These are phyloP conservation scores for Backusella macrospora DNA, from an alignment of 192 early-diverging fungal genomes.

Conservation along the genomic window DNA sequence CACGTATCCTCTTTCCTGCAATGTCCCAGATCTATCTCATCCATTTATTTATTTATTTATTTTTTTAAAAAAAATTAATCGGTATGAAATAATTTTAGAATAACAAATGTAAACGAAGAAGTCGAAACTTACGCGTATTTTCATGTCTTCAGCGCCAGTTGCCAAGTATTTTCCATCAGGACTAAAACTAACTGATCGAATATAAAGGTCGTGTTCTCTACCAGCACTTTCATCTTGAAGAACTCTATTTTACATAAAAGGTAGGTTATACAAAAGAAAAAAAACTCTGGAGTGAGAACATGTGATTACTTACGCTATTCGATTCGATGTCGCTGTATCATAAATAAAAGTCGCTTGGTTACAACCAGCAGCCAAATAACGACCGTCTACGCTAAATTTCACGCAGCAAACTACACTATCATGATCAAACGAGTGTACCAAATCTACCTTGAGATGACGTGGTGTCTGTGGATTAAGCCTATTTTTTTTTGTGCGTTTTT, in stretches of 20 bases:
- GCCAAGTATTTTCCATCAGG: constrained; percentile 89
- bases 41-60: background rate
- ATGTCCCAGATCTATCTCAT: constrained; percentile 70
- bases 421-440: constrained; percentile 64
- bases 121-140: constrained; percentile 68
- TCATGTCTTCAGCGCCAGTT: constrained; percentile 95
- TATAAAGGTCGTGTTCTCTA: constrained; percentile 88
- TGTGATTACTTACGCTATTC: constrained; percentile 59
- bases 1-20: constrained; percentile 59
- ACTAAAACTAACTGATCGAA: constrained; percentile 95
- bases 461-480: constrained; percentile 73
- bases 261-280: constrained; percentile 8
- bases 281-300: background rate
- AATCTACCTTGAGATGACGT: constrained; percentile 68
- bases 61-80: background rate
- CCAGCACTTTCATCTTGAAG: constrained; percentile 76
- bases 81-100: constrained; percentile 1
- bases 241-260: constrained; percentile 49
- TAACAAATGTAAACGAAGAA: constrained; percentile 1
- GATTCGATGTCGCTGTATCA: constrained; percentile 71
- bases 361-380: constrained; percentile 92
- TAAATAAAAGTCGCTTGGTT: constrained; percentile 90
- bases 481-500: background rate
- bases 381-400: constrained; percentile 93
- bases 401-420: constrained; percentile 96